phyloP scores from a whole-genome alignment of 495 filamentous ascomycete genomes.

The Hypoxylon crocopeplum region DNA sequence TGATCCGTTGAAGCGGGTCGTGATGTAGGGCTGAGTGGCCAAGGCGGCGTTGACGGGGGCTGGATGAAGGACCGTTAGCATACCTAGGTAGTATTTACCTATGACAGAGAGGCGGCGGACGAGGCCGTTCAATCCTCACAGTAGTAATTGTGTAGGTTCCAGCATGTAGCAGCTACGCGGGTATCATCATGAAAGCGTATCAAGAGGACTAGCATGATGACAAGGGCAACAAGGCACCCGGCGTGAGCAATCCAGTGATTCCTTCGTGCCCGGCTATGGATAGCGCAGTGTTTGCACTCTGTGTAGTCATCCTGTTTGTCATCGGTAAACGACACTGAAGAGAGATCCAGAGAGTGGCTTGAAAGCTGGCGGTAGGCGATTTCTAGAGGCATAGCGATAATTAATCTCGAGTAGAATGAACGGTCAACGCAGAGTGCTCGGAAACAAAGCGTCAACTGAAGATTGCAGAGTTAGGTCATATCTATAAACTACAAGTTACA shows the following conservation, averaged over 20 bases:
- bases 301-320: not conserved
- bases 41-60: not conserved
- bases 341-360: not conserved
- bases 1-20: constrained; percentile 22
- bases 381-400: not conserved
- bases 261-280: not conserved
- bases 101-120: not conserved
- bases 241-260: not conserved
- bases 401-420: no score
- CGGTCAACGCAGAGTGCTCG: no score
- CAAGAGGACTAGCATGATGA: constrained; percentile 1
- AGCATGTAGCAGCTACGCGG: constrained; percentile 8
- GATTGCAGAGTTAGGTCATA: no score
- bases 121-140: constrained; percentile 9
- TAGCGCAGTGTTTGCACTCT: not conserved
- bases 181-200: not conserved
- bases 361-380: not conserved
- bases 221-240: not conserved
- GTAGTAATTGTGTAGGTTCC: constrained; percentile 16
- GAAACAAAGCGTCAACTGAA: no score
- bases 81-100: not conserved
- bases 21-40: not conserved
- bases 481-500: no score
- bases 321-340: not conserved
- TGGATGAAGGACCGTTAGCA: not conserved